Percentiles rank a stretch among this genome's conserved stretches.
These are phyloP conservation scores for Sarocladiaceae sp. DNA, from an alignment of 2,329 filamentous ascomycete species.

Conservation along the genomic window DNA sequence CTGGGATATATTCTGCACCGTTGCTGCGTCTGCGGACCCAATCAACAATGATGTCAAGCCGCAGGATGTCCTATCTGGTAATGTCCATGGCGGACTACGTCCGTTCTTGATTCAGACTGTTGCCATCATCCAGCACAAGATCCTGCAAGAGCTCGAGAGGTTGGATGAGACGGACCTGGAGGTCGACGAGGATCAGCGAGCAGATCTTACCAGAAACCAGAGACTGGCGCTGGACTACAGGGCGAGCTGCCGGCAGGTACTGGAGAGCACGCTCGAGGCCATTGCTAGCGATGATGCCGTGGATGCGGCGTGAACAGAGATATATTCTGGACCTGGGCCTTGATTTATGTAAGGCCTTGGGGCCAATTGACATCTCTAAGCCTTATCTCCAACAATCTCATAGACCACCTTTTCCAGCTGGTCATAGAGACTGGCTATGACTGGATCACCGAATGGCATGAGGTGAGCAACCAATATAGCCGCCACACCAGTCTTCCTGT, in stretches of 20 bases:
- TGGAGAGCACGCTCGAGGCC: slow-evolving; percentile 37
- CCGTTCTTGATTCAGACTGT: slow-evolving; percentile 28
- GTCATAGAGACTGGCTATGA: slow-evolving; percentile 28
- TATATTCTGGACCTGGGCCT: no score
- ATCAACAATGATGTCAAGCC: neutral
- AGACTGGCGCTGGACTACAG: slow-evolving; percentile 43
- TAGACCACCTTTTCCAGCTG: slow-evolving; percentile 35
- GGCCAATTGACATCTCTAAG: slow-evolving; percentile 1
- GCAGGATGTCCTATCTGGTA: slow-evolving; percentile 14
- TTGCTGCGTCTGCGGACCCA: slow-evolving; percentile 25
- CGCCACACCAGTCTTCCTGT: slow-evolving; percentile 31
- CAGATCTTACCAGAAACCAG: slow-evolving; percentile 36
- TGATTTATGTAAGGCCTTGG: no score
- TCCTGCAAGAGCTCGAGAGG: slow-evolving; percentile 35
- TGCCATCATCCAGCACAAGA: slow-evolving; percentile 36
- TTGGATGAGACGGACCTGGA: slow-evolving; percentile 41
- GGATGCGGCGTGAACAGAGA: neutral
- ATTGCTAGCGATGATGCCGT: slow-evolving; percentile 27
- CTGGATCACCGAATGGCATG: slow-evolving; percentile 29
- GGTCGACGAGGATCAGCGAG: slow-evolving; percentile 26
- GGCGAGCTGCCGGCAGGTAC: slow-evolving; percentile 38
- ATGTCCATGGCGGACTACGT: slow-evolving; percentile 20
- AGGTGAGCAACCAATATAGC: slow-evolving; percentile 32
- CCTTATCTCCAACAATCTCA: slow-evolving; percentile 7
- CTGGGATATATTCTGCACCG: slow-evolving; percentile 39